phyloP scores from a whole-genome alignment of 2,329 filamentous ascomycete genomes.

The Phoma herbarum region DNA sequence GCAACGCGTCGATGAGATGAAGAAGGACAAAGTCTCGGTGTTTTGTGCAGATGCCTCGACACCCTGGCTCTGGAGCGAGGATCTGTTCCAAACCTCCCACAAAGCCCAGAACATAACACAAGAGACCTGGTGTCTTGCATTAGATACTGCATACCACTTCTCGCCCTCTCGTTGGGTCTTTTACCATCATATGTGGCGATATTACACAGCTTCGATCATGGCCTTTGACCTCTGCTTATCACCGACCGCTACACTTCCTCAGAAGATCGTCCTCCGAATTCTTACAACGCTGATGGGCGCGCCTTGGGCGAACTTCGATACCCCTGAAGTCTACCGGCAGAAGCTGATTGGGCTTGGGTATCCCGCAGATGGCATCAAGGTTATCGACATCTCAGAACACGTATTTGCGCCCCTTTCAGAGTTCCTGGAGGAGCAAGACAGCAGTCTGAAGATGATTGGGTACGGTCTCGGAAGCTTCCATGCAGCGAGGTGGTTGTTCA shows the following conservation, averaged over 20 bases:
- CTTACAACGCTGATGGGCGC: conserved; percentile 60
- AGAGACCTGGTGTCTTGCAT: conserved; percentile 62
- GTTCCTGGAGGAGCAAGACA: conserved; percentile 55
- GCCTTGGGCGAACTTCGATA: conserved; percentile 61
- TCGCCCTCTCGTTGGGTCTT: conserved; percentile 60
- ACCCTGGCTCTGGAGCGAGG: conserved; percentile 55
- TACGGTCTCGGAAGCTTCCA: conserved; percentile 51
- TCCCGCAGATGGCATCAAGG: conserved; percentile 50
- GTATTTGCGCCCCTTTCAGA: conserved; percentile 61
- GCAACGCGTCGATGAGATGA: conserved; percentile 24
- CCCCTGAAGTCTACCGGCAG: conserved; percentile 55
- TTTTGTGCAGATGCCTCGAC: conserved; percentile 62
- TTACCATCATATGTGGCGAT: conserved; percentile 53
- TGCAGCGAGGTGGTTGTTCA: conserved; percentile 49
- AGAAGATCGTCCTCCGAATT: conserved; percentile 49
- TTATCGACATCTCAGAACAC: conserved; percentile 62
- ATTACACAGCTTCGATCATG: conserved; percentile 61
- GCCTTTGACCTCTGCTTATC: conserved; percentile 62
- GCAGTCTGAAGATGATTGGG: conserved; percentile 47
- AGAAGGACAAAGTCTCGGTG: conserved; percentile 43
- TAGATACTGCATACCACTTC: conserved; percentile 68
- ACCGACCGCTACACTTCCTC: conserved; percentile 27
- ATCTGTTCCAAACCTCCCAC: conserved; percentile 32
- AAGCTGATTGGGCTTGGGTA: conserved; percentile 62
- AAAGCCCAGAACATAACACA: conserved; percentile 5